Evolutionary conservation across 805 yeast genomes (phyloP).

Genomic region (Wickerhamiella slavikovae): DNA sequence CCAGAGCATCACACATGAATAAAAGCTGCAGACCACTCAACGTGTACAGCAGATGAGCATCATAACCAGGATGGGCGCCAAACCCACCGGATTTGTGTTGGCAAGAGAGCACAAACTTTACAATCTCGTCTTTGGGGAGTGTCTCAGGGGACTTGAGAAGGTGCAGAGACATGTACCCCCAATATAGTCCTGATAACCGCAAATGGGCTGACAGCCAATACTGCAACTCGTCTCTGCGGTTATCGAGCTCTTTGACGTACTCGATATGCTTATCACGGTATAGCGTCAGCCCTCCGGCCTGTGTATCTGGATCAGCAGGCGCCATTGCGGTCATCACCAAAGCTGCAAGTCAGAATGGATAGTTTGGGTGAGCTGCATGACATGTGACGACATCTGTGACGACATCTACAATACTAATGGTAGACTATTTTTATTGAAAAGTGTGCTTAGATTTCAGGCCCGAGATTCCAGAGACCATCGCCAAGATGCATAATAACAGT

Average conservation of each 20-base stretch:
- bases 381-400: too few relatives aligned
- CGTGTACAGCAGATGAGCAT: slow-evolving; percentile 70
- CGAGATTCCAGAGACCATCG: slow-evolving; percentile 39
- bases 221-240: slow-evolving; percentile 37
- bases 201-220: slow-evolving; percentile 86
- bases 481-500: slow-evolving; percentile 70
- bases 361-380: too few relatives aligned
- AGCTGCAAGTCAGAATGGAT: too few relatives aligned
- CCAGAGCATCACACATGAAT: slow-evolving; percentile 40
- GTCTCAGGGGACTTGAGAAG: slow-evolving; percentile 34
- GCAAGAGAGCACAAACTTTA: slow-evolving; percentile 51
- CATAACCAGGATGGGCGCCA: slow-evolving; percentile 78
- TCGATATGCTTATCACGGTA: slow-evolving; percentile 42
- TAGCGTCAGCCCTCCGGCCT: too few relatives aligned
- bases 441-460: slow-evolving; percentile 1
- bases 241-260: slow-evolving; percentile 35
- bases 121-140: slow-evolving; percentile 39
- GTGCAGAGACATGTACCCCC: slow-evolving; percentile 75
- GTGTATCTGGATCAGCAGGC: too few relatives aligned
- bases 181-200: slow-evolving; percentile 72
- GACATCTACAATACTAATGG: too few relatives aligned
- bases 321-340: too few relatives aligned
- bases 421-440: too few relatives aligned
- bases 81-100: slow-evolving; percentile 41
- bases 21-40: slow-evolving; percentile 72